Evolutionary conservation across 495 filamentous ascomycete species (phyloP).

Genomic region (Aspergillus funiculosus): DNA sequence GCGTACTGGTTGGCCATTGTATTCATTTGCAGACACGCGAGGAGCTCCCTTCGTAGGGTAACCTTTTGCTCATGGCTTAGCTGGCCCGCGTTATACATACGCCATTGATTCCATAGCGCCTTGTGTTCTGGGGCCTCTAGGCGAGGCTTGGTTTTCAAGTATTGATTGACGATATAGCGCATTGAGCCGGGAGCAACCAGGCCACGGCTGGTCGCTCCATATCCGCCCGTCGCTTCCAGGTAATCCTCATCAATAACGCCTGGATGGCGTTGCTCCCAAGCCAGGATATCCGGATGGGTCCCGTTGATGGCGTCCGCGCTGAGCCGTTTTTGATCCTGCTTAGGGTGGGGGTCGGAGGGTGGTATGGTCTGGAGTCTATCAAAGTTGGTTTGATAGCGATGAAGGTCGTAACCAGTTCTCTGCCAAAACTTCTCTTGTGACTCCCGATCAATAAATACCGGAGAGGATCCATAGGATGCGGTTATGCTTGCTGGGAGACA

Average conservation of each 20-base stretch:
- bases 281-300: slow-evolving; percentile 12
- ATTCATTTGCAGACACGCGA: slow-evolving; percentile 3
- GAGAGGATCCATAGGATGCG: slow-evolving; percentile 8
- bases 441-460: slow-evolving; percentile 9
- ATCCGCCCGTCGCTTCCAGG: slow-evolving; percentile 14
- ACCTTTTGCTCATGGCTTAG: not conserved
- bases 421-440: slow-evolving; percentile 10
- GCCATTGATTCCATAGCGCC: not conserved
- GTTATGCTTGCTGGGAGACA: slow-evolving; percentile 10
- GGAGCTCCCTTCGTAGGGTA: not conserved
- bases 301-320: slow-evolving; percentile 3
- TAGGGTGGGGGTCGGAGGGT: slow-evolving; percentile 16
- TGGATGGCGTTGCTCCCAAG: slow-evolving; percentile 10
- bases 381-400: slow-evolving; percentile 12
- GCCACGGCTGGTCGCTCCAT: slow-evolving; percentile 9
- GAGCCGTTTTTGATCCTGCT: slow-evolving; percentile 6
- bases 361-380: slow-evolving; percentile 2
- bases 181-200: slow-evolving; percentile 3
- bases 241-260: slow-evolving; percentile 8
- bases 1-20: slow-evolving; percentile 9
- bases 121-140: slow-evolving; percentile 1
- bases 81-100: not conserved
- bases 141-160: not conserved
- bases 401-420: slow-evolving; percentile 11
- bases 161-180: not conserved